These are phyloP conservation scores for Sporisorium reilianum DNA, from an alignment of 1,284 basidiomycete species.

Conservation along the genomic window DNA sequence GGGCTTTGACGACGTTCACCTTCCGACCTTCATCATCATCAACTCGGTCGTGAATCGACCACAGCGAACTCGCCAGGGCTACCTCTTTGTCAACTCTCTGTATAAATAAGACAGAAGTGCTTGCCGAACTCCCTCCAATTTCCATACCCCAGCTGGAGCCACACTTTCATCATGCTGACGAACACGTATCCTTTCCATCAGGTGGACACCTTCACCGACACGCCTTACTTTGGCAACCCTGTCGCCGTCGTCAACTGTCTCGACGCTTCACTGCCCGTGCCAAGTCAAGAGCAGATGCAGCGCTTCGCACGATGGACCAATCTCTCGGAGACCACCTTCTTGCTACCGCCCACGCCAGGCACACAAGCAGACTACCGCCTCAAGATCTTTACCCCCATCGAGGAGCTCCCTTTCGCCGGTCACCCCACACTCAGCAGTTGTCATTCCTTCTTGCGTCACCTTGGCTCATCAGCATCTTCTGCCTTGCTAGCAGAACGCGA, in stretches of 20 bases:
- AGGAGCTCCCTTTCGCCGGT: constrained; percentile 62
- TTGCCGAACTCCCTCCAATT: too few species aligned
- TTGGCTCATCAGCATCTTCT: constrained; percentile 11
- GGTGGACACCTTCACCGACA: constrained; percentile 57
- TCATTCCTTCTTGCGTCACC: constrained; percentile 45
- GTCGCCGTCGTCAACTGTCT: constrained; percentile 60
- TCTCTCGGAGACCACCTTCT: constrained; percentile 62
- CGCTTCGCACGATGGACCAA: constrained; percentile 63
- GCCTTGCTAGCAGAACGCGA: constrained; percentile 6
- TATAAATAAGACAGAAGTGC: too few species aligned
- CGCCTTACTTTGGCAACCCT: constrained; percentile 56
- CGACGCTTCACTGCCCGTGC: constrained; percentile 14
- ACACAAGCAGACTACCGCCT: constrained; percentile 53
- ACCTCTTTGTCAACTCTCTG: too few species aligned
- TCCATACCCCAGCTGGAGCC: background rate
- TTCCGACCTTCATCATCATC: background rate
- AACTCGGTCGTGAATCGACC: constrained; percentile 17
- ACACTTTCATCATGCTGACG: constrained; percentile 11
- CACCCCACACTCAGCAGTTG: constrained; percentile 62
- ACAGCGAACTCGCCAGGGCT: too few species aligned
- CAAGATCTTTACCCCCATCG: constrained; percentile 57
- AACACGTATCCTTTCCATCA: constrained; percentile 49
- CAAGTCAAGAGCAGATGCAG: constrained; percentile 46
- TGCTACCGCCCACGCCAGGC: constrained; percentile 36
- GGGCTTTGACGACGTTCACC: background rate